phyloP scores from a whole-genome alignment of 176 grass and related monocot genomes.

The Coix lacrymajobi region DNA sequence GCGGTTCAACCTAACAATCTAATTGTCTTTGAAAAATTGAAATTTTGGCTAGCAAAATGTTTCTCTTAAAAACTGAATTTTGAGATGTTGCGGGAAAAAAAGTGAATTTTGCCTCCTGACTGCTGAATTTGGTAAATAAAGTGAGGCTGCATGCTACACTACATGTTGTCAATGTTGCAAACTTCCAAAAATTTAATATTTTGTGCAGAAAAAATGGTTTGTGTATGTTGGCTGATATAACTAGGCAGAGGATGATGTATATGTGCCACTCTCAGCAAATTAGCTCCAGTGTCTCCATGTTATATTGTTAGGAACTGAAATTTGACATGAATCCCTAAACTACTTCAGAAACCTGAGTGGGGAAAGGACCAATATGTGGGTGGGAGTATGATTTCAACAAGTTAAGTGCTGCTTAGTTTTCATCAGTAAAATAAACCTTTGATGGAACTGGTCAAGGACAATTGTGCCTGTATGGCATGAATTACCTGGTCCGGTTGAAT shows the following conservation, averaged over 20 bases:
- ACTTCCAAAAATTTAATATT: neutral
- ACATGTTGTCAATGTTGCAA: neutral
- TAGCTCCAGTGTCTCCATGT: neutral
- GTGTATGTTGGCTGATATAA: neutral
- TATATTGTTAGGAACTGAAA: neutral
- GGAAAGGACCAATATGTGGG: neutral
- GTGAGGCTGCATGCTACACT: neutral
- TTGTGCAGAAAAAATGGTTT: neutral
- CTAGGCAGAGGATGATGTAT: neutral
- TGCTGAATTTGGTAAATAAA: neutral
- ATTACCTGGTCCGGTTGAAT: neutral
- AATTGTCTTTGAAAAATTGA: neutral
- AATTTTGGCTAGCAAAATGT: neutral
- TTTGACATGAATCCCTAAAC: neutral
- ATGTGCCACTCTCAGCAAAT: neutral
- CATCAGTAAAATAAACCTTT: neutral
- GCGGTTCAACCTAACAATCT: neutral
- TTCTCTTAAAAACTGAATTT: neutral
- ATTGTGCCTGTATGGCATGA: neutral
- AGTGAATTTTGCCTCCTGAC: neutral
- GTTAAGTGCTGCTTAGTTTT: neutral
- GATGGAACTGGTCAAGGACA: neutral
- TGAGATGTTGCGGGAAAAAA: neutral
- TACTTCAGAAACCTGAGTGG: neutral
- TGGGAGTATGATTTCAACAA: neutral